Percentiles rank a stretch among this genome's conserved stretches.
These are phyloP conservation scores for Geranium rotundifolium DNA, from an alignment of 345 rosid species.

Conservation along the genomic window DNA sequence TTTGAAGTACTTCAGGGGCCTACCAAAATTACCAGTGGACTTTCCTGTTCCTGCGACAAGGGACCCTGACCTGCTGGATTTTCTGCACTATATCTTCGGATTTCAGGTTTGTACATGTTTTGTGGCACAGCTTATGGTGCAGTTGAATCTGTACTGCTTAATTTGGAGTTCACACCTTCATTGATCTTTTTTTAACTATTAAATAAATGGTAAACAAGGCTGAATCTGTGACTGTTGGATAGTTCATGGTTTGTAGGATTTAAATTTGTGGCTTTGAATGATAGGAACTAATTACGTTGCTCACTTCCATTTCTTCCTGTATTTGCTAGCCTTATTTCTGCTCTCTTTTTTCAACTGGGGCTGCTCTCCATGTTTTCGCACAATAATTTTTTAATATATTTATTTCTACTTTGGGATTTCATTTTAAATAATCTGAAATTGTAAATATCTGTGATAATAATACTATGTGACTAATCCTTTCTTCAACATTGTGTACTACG, in stretches of 20 bases:
- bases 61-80: slow-evolving; percentile 70
- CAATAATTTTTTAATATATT: too few relatives aligned
- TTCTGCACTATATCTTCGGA: slow-evolving; percentile 80
- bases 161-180: too few relatives aligned
- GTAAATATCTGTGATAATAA: neutral
- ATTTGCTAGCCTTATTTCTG: neutral
- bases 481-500: too few relatives aligned
- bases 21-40: slow-evolving; percentile 65
- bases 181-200: too few relatives aligned
- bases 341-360: neutral
- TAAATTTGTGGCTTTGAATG: neutral
- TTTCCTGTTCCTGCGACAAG: slow-evolving; percentile 61
- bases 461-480: neutral
- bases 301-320: neutral
- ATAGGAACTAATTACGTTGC: too few relatives aligned
- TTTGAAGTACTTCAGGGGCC: slow-evolving; percentile 49
- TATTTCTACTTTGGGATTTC: neutral
- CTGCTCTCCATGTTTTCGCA: neutral
- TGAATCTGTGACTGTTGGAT: too few relatives aligned
- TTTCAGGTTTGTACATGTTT: slow-evolving; percentile 63
- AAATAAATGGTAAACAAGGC: too few relatives aligned
- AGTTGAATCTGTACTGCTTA: neutral
- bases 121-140: slow-evolving; percentile 1
- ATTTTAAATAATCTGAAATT: too few relatives aligned
- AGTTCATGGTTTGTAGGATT: neutral